Conservation (phyloP, 176 grass and related monocot genomes). For the Paspalum notatum region DNA sequence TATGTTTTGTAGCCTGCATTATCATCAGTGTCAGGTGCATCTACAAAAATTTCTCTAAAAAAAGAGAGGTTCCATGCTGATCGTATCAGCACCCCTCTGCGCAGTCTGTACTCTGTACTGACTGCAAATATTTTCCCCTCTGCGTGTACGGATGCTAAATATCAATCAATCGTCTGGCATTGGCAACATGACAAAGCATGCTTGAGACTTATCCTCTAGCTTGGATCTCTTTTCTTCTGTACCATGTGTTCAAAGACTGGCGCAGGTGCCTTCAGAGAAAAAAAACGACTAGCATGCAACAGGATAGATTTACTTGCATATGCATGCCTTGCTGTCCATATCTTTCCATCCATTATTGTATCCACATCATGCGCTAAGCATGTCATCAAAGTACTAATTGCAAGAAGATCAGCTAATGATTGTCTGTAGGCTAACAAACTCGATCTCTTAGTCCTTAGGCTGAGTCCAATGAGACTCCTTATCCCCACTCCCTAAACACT, state of each 20-base stretch:
- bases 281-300: background rate
- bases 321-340: conserved; percentile 8
- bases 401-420: conserved; percentile 21
- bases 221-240: conserved; percentile 16
- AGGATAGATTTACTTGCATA: conserved; percentile 19
- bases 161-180: background rate
- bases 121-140: too few species aligned
- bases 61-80: background rate
- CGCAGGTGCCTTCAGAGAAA: background rate
- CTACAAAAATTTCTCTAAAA: background rate
- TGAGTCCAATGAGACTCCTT: too few species aligned
- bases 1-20: too few species aligned
- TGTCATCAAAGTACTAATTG: conserved; percentile 26
- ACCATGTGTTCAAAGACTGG: conserved; percentile 3
- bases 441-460: too few species aligned
- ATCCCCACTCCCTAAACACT: too few species aligned
- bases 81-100: background rate
- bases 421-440: conserved; percentile 12
- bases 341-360: conserved; percentile 22
- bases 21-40: background rate
- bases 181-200: background rate
- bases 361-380: conserved; percentile 36
- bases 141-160: background rate
- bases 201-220: conserved; percentile 22
- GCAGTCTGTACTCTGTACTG: background rate